A percentile compares a stretch with the other conserved stretches of the same genome.
phyloP scores from a whole-genome alignment of 164 flowering plant genomes.

The Annona cherimola region DNA sequence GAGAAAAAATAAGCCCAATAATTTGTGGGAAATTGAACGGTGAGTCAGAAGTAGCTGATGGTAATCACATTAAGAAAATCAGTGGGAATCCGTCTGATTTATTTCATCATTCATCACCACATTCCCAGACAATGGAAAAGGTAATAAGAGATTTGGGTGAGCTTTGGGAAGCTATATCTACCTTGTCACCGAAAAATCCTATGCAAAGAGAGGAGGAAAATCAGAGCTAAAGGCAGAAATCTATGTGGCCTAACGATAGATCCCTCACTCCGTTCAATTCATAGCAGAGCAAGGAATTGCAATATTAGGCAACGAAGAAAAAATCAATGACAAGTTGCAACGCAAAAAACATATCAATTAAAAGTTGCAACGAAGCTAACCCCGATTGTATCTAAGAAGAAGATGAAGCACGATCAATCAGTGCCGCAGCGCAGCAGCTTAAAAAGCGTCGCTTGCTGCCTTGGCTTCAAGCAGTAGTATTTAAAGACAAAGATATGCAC shows the following conservation, averaged over 20 bases:
- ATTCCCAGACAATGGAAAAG: background rate
- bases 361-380: no score
- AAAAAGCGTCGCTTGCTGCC: no score
- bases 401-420: no score
- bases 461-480: no score
- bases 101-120: conserved; percentile 35
- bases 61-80: conserved; percentile 23
- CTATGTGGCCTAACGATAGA: conserved; percentile 21
- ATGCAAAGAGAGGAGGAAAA: conserved; percentile 8
- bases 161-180: conserved; percentile 7
- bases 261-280: conserved; percentile 6
- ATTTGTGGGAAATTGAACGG: background rate
- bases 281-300: conserved; percentile 14
- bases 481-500: no score
- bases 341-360: no score
- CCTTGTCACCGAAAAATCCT: conserved; percentile 24
- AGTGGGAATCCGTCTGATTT: conserved; percentile 62
- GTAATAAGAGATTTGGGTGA: background rate
- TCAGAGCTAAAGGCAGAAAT: conserved; percentile 23
- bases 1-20: background rate
- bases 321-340: background rate
- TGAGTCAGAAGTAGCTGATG: conserved; percentile 36
- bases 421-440: no score
- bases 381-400: no score
- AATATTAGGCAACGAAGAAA: conserved; percentile 14